Evolutionary conservation across 2,329 filamentous ascomycete species (phyloP).

Genomic region (Venturia effusa): DNA sequence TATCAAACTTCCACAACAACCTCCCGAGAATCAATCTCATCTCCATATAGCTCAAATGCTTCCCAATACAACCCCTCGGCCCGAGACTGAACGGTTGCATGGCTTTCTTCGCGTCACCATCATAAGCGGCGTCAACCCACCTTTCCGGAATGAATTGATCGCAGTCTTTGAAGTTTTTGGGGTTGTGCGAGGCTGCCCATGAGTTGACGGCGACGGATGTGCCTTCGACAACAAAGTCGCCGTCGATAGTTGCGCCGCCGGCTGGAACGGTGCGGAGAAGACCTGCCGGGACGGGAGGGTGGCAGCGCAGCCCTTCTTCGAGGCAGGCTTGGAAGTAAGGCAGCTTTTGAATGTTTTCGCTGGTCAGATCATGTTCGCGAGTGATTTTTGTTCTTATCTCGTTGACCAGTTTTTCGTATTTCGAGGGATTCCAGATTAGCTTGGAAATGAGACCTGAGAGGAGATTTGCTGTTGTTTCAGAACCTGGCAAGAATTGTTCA

Average conservation of each 20-base stretch:
- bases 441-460: conserved; percentile 10
- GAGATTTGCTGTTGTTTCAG: conserved; percentile 13
- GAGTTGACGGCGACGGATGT: conserved; percentile 19
- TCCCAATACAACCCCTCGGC: conserved; percentile 24
- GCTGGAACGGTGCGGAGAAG: conserved; percentile 21
- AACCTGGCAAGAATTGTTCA: not conserved
- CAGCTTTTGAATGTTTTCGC: conserved; percentile 14
- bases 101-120: conserved; percentile 20
- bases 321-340: conserved; percentile 36
- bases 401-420: conserved; percentile 6
- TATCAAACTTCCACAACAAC: conserved; percentile 25
- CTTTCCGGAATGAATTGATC: conserved; percentile 26
- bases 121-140: conserved; percentile 21
- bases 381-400: conserved; percentile 11
- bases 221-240: conserved; percentile 4
- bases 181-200: conserved; percentile 18
- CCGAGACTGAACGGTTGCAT: conserved; percentile 23
- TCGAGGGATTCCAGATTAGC: conserved; percentile 10
- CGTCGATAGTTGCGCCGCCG: conserved; percentile 11
- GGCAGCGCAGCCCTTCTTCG: conserved; percentile 35
- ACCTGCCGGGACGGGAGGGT: conserved; percentile 34
- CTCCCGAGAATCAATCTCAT: conserved; percentile 21
- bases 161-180: conserved; percentile 21
- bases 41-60: conserved; percentile 24
- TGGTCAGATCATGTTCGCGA: conserved; percentile 8